Evolutionary conservation across 768 basidiomycete genomes (phyloP).

Genomic region (Auriculariales sp.): DNA sequence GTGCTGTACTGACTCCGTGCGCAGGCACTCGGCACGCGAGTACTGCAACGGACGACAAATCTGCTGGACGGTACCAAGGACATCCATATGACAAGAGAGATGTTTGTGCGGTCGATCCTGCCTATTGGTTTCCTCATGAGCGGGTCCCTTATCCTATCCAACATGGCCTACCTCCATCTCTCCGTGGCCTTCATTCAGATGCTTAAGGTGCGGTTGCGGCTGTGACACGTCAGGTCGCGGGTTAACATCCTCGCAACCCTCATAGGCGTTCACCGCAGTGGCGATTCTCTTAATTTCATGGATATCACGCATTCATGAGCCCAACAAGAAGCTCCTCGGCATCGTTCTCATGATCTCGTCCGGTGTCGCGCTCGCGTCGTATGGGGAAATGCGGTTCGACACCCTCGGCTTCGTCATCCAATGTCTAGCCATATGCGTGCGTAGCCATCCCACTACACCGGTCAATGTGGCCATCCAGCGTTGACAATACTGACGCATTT

Average conservation of each 20-base stretch:
- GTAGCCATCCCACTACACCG: conserved; percentile 24
- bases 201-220: conserved; percentile 51
- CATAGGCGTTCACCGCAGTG: conserved; percentile 77
- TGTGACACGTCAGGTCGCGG: not conserved
- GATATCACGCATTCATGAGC: conserved; percentile 77
- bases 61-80: conserved; percentile 66
- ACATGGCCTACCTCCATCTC: conserved; percentile 85
- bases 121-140: conserved; percentile 92
- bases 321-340: conserved; percentile 59
- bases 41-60: conserved; percentile 67
- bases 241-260: not conserved
- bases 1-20: not conserved
- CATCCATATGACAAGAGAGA: conserved; percentile 61
- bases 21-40: conserved; percentile 70
- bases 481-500: not conserved
- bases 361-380: conserved; percentile 82
- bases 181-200: conserved; percentile 94
- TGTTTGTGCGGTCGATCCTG: conserved; percentile 74
- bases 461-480: not conserved
- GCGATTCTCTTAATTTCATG: conserved; percentile 91
- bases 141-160: conserved; percentile 79
- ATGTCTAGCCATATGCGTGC: conserved; percentile 67
- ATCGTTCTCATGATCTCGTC: conserved; percentile 86
- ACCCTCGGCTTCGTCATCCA: conserved; percentile 79
- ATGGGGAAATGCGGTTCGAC: conserved; percentile 79